A percentile compares a stretch with the other conserved stretches of the same genome.
Conservation (phyloP, 2,329 filamentous ascomycete genomes). For the Stachybotrys elegans region DNA sequence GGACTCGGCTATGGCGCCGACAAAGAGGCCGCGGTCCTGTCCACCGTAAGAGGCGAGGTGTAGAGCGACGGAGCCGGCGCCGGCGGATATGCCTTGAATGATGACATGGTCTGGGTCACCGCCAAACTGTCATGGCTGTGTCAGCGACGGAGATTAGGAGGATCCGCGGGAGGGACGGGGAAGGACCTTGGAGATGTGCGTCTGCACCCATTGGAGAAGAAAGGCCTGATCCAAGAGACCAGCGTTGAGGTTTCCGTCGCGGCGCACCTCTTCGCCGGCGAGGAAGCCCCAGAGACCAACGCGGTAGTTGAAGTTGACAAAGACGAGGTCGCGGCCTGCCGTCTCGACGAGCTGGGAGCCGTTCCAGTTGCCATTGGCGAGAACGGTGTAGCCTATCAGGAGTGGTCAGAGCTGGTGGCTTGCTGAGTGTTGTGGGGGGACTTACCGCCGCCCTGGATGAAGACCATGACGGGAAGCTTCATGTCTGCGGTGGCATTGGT, state of each 20-base stretch:
- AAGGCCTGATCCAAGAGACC: constrained; percentile 61
- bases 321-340: constrained; percentile 42
- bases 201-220: constrained; percentile 55
- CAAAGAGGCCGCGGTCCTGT: constrained; percentile 39
- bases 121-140: constrained; percentile 37
- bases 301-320: constrained; percentile 60
- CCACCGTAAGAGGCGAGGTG: constrained; percentile 44
- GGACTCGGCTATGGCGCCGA: constrained; percentile 40
- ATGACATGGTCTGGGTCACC: constrained; percentile 55
- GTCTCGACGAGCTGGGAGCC: constrained; percentile 39
- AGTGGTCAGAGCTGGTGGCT: constrained; percentile 2
- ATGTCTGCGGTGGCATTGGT: constrained; percentile 18
- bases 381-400: constrained; percentile 33
- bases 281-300: constrained; percentile 61
- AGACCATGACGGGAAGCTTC: constrained; percentile 34
- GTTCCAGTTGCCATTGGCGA: constrained; percentile 48
- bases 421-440: neutral
- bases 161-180: too few species aligned
- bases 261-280: constrained; percentile 48
- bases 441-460: constrained; percentile 38
- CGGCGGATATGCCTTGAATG: constrained; percentile 57
- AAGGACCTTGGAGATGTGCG: constrained; percentile 46
- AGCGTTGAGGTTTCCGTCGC: constrained; percentile 54
- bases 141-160: neutral
- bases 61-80: constrained; percentile 52